Conservation (phyloP, 164 flowering plant species). For the Vitis cinerea region DNA sequence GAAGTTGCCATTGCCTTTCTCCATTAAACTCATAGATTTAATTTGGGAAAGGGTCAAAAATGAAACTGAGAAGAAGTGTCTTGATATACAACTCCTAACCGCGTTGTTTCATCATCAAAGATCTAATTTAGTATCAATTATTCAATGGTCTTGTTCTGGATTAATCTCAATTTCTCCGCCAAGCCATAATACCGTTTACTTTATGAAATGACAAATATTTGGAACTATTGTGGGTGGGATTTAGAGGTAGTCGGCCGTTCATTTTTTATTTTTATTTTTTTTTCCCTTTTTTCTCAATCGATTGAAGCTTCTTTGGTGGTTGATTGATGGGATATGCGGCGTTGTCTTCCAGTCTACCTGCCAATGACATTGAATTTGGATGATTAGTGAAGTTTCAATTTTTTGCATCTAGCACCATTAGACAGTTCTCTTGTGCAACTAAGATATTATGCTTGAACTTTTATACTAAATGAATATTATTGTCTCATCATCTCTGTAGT, state of each 20-base stretch:
- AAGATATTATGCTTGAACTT: neutral
- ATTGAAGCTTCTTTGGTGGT: neutral
- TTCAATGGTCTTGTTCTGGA: too few species aligned
- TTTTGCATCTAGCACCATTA: neutral
- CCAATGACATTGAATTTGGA: conserved; percentile 1
- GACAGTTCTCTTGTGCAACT: neutral
- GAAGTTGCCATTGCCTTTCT: too few species aligned
- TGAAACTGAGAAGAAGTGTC: too few species aligned
- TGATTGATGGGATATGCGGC: conserved; percentile 1
- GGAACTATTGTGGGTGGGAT: neutral
- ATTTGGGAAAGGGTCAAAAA: too few species aligned
- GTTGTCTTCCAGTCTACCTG: neutral
- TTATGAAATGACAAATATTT: neutral
- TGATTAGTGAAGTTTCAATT: neutral
- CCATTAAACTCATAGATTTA: too few species aligned
- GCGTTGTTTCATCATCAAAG: too few species aligned
- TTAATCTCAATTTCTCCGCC: too few species aligned
- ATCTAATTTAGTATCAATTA: too few species aligned
- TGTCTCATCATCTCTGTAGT: neutral
- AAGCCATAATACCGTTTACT: too few species aligned
- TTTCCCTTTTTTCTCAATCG: neutral
- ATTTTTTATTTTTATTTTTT: neutral
- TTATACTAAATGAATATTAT: neutral
- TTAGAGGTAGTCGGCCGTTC: neutral
- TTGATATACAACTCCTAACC: too few species aligned